These are phyloP conservation scores for Trichoderma reesei DNA, from an alignment of 495 filamentous ascomycete species.

Conservation along the genomic window DNA sequence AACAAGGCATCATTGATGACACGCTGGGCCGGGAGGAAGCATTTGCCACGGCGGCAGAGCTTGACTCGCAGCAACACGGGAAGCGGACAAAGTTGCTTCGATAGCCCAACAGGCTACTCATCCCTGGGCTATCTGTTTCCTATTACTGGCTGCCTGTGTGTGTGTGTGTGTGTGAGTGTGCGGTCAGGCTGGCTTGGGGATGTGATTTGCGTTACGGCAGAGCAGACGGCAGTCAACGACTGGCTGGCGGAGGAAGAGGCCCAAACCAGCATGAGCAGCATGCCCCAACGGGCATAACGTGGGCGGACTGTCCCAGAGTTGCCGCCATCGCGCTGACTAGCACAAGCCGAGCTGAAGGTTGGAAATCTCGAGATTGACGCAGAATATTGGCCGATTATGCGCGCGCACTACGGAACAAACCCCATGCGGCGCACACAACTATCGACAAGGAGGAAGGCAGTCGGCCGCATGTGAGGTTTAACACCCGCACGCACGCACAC, in stretches of 20 bases:
- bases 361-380: not conserved
- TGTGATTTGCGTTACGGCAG: too few relatives aligned
- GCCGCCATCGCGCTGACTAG: not conserved
- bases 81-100: not conserved
- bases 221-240: not conserved
- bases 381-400: not conserved
- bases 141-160: too few relatives aligned
- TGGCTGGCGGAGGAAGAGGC: not conserved
- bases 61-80: not conserved
- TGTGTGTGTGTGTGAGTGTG: too few relatives aligned
- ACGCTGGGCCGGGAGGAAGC: not conserved
- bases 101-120: not conserved
- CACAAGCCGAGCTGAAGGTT: conserved; percentile 3
- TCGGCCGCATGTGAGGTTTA: not conserved
- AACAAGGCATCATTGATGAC: not conserved
- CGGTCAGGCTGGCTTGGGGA: too few relatives aligned
- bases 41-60: not conserved
- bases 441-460: not conserved
- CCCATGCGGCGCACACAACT: not conserved
- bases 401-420: not conserved
- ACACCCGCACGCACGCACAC: too few relatives aligned
- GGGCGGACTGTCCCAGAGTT: not conserved
- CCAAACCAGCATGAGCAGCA: not conserved
- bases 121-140: not conserved
- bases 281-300: not conserved